Base-by-base conservation (phyloP, 148 eudicot genomes). In the Fagopyrum homotropicum region DNA sequence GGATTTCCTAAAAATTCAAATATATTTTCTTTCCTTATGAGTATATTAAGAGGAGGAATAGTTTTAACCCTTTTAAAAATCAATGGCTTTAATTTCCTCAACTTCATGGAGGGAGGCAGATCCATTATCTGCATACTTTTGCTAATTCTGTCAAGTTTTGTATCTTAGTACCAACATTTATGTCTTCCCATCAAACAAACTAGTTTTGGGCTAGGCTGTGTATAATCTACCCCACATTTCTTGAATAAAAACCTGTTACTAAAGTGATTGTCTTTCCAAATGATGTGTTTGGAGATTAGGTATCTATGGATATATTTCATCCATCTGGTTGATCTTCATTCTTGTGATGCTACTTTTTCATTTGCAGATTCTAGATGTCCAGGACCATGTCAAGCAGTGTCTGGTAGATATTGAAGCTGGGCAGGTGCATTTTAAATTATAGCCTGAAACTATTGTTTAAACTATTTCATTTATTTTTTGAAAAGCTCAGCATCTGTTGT, bases 301-400 rank as follows among this genome's bases (percentile, higher is more conserved):
- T 29, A 64, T 64, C 17, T 29, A 55, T 30, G 70, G 44, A 4
- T 68, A 7, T 68, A 12, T 45, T 11, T 68, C 46, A 11, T 35
- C 52, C 52, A 70, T 70, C 22, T 45, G 73, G 29, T 17, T 9
- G 9, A 17, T 72, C 55, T 12, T 19, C 46, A 19, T 72, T 49
- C 17, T 49, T 72, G n/a, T 72, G 10, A 4, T 72, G 52, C 4
- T 7, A 22, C 9, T 72, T n/a, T 26, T 17, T 3, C 74, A 12
- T 17, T 11, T 47, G 52, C 55, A 72, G 74, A 54, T 17, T 72
- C 52, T 55, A 17, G 74, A 72, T 17, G 55, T 72, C 5, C 22
- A 72, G 52, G 74, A 72, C 43, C 5, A 46, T 46, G 74, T 72
- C 52, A 72, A 72, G 52, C 54, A 46, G 55, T 26, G 51, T 46